Evolutionary conservation across 2,329 filamentous ascomycete genomes (phyloP).

Genomic region (Claviceps maximensis): DNA sequence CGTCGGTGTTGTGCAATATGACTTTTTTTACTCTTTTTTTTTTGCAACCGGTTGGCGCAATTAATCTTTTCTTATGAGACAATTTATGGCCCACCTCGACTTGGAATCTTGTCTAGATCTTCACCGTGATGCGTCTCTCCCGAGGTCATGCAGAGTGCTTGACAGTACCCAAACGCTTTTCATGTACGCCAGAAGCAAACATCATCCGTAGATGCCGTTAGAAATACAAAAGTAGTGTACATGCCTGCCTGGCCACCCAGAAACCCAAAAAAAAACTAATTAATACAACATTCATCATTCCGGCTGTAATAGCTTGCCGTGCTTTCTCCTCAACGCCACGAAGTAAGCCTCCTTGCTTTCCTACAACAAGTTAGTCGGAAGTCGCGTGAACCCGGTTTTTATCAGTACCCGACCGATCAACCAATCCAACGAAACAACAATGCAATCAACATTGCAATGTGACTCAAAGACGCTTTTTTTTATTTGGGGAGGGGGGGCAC

Average conservation of each 20-base stretch:
- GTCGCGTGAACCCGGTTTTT: no score
- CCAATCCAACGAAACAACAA: no score
- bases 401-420: no score
- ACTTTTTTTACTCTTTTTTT: constrained; percentile 12
- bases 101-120: neutral
- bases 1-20: constrained; percentile 13
- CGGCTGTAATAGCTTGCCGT: constrained; percentile 17
- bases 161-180: constrained; percentile 4
- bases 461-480: no score
- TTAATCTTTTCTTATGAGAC: neutral
- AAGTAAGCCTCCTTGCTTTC: constrained; percentile 67
- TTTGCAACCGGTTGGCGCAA: constrained; percentile 7
- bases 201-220: neutral
- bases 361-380: constrained; percentile 9
- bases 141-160: neutral
- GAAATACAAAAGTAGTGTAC: neutral
- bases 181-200: neutral
- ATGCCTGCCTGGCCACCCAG: no score
- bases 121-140: neutral
- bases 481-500: no score
- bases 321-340: constrained; percentile 60
- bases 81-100: neutral
- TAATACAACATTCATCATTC: neutral
- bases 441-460: no score
- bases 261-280: neutral